Conservation (phyloP, 78 protist species). For the Pigoraptor vietnamica region DNA sequence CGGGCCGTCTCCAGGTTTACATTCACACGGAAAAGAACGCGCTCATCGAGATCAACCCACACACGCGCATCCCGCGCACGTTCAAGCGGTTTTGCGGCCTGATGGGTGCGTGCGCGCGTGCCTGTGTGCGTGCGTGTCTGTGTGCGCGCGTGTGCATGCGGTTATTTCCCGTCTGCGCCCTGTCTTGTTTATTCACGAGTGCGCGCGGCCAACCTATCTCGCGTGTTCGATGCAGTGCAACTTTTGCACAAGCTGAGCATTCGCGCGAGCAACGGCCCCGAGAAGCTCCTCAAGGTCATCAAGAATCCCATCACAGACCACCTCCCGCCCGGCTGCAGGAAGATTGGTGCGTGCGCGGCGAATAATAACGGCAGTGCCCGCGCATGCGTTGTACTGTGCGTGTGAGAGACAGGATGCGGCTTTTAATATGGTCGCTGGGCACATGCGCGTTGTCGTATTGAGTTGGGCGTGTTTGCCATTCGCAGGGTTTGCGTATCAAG, state of each 20-base stretch:
- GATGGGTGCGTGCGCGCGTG: conserved; percentile 66
- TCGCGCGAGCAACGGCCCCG: conserved; percentile 82
- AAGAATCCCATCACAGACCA: conserved; percentile 92
- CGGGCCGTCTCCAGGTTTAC: conserved; percentile 90
- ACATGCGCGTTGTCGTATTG: background rate
- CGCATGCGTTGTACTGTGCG: background rate
- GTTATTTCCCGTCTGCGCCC: too few species aligned
- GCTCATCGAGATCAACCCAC: conserved; percentile 87
- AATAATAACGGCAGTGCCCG: background rate
- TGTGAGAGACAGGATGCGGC: background rate
- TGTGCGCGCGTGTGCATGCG: background rate
- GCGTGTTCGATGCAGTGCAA: conserved; percentile 59
- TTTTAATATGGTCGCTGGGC: background rate
- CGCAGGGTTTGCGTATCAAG: conserved; percentile 10
- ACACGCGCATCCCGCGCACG: conserved; percentile 93
- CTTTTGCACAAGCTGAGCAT: conserved; percentile 90
- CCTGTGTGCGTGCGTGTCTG: background rate
- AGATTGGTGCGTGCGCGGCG: conserved; percentile 26
- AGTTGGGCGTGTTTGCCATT: background rate
- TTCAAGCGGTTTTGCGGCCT: conserved; percentile 90
- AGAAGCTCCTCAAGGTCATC: conserved; percentile 85
- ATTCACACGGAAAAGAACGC: conserved; percentile 71
- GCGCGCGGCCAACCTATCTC: background rate
- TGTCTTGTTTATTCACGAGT: too few species aligned
- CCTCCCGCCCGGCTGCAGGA: conserved; percentile 63